Percentiles rank a stretch among this genome's conserved stretches.
These are phyloP conservation scores for Gleditsia sinensis DNA, from an alignment of 306 rosid genomes.

Conservation along the genomic window DNA sequence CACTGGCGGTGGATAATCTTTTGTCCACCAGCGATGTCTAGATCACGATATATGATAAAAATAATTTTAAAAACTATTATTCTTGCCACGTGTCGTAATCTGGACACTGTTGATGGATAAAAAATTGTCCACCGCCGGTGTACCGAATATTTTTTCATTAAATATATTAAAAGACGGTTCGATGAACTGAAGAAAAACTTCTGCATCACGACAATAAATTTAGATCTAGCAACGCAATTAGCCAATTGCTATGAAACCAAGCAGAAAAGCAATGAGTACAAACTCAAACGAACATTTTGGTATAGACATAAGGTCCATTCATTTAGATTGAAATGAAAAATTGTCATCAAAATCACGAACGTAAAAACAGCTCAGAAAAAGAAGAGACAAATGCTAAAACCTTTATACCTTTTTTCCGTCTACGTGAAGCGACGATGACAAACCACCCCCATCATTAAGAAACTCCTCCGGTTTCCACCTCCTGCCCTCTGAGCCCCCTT, in stretches of 20 bases:
- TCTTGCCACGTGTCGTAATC: too few relatives aligned
- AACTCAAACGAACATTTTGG: not conserved
- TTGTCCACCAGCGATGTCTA: too few relatives aligned
- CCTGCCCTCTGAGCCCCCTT: constrained; percentile 62
- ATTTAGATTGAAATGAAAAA: not conserved
- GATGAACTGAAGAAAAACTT: not conserved
- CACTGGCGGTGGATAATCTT: too few relatives aligned
- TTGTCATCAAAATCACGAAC: not conserved
- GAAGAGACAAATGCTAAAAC: not conserved
- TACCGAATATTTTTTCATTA: too few relatives aligned
- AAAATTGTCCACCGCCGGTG: too few relatives aligned
- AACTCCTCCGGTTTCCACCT: constrained; percentile 47
- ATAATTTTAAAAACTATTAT: too few relatives aligned
- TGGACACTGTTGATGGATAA: too few relatives aligned
- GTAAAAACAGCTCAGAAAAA: not conserved
- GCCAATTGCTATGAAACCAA: constrained; percentile 3
- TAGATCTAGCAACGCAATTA: not conserved
- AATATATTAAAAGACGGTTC: not conserved
- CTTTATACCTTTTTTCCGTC: constrained; percentile 52
- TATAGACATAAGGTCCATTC: not conserved
- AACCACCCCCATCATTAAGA: constrained; percentile 17
- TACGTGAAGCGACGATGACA: constrained; percentile 11
- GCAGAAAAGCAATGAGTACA: not conserved
- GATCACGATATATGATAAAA: too few relatives aligned
- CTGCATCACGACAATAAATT: not conserved